Evolutionary conservation across 2,329 filamentous ascomycete species (phyloP), one percentile per base, ranked within the genome.

Genomic region (Cordyceps tenuipes): DNA sequence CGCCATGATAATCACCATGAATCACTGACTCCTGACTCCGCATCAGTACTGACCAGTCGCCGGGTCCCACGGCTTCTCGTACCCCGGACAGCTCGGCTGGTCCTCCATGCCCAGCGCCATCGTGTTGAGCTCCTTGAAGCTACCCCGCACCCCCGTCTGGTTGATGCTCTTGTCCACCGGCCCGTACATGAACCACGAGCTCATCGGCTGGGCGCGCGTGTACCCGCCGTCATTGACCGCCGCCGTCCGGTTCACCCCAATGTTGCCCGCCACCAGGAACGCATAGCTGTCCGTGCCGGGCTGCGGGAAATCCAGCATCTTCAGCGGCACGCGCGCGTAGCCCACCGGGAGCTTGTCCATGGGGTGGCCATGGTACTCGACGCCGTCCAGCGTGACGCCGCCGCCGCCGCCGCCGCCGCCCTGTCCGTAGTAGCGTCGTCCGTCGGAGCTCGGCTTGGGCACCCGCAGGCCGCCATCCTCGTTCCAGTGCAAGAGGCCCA

Each of bases 401-500:
- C 23, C 51, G 21, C 34, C 36, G 19, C 8, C 13, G 4, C 61
- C 63, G 2, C 23, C 44, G 21, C 34, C 39, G 19, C 8, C 13
- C 12, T 41, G 8, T 6, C 13, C 26, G 26, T 31, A 31, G 26
- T n/a, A 49, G 29, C 7, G 29, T 2, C 15, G 26, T 19, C 21
- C 55, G 8, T 53, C 19, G n/a, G 41, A 9, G 21, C 63, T 59
- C 39, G 17, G 17, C 51, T 54, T 9, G 19, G 58, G 51, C 15
- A 69, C 58, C 8, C 66, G 57, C 41, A 67, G 57, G 0, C 52
- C 41, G 0, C 79, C 79, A 17, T 72, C 61, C 0, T 64, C 66
- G 17, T 68, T 64, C 76, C 77, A 82, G 63, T 76, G 77, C 63
- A 75, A 69, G 62, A 82, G 80, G 0, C 73, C 77, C 0, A 76